phyloP scores from a whole-genome alignment of 1,284 basidiomycete species.

The Agroathelia rolfsii region DNA sequence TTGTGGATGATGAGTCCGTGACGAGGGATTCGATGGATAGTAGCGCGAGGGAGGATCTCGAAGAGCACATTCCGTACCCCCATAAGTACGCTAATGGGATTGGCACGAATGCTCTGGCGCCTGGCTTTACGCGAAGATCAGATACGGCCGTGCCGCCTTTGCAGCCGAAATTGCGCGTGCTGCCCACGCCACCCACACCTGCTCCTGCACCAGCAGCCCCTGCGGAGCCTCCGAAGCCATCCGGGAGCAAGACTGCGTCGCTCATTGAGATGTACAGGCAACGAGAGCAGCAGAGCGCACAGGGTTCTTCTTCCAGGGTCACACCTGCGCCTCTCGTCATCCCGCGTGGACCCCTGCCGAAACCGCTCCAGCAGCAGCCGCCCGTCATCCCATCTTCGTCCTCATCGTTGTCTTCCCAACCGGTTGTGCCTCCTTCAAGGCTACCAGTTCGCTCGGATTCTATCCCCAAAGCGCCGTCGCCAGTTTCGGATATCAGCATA shows the following conservation, averaged over 20 bases:
- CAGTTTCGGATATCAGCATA: constrained; percentile 7
- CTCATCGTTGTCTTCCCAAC: constrained; percentile 10
- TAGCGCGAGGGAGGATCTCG: constrained; percentile 11
- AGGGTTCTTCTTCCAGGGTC: constrained; percentile 15
- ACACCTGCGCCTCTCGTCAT: constrained; percentile 19
- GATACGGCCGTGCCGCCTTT: constrained; percentile 6
- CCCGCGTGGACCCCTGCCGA: constrained; percentile 3
- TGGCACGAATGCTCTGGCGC: no score
- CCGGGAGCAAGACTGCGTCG: constrained; percentile 53
- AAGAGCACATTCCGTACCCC: no score
- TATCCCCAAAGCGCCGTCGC: constrained; percentile 12
- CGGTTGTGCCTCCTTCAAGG: constrained; percentile 25
- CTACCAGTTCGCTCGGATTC: constrained; percentile 26
- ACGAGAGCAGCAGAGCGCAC: constrained; percentile 37
- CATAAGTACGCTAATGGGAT: no score
- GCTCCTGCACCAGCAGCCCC: constrained; percentile 10
- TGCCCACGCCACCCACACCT: constrained; percentile 11
- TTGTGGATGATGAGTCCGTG: constrained; percentile 24
- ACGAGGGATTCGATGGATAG: constrained; percentile 23
- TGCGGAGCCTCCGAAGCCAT: constrained; percentile 5
- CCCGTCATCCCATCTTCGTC: constrained; percentile 13
- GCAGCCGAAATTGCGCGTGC: constrained; percentile 13
- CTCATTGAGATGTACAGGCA: constrained; percentile 78
- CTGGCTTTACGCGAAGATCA: no score
- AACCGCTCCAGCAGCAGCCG: constrained; percentile 12